These are phyloP conservation scores for Talaromyces verruculosus DNA, from an alignment of 2,329 filamentous ascomycete species.

Conservation along the genomic window DNA sequence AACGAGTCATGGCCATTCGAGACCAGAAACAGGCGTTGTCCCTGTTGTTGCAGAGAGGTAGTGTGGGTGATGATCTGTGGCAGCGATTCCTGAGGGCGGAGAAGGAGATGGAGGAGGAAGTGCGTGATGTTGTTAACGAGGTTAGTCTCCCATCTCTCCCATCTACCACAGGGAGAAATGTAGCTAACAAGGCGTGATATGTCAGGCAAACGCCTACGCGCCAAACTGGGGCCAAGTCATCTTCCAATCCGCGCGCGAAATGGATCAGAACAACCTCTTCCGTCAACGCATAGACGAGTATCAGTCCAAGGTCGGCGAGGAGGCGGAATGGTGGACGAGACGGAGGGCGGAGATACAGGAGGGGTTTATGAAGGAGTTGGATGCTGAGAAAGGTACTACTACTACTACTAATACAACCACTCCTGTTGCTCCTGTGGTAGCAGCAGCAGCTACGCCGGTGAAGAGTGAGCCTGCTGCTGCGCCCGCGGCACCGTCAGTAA, in stretches of 20 bases:
- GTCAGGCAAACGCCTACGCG: conserved; percentile 82
- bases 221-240: conserved; percentile 91
- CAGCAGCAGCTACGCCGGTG: background rate
- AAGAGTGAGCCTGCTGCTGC: background rate
- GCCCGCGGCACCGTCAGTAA: background rate
- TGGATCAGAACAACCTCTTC: conserved; percentile 77
- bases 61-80: conserved; percentile 94
- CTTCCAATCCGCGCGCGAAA: conserved; percentile 97
- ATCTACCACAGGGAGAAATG: too few species aligned
- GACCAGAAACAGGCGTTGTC: conserved; percentile 85
- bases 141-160: conserved; percentile 49
- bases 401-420: conserved; percentile 29
- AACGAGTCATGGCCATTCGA: conserved; percentile 83
- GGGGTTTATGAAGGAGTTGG: conserved; percentile 82
- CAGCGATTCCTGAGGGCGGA: conserved; percentile 88
- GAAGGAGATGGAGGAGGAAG: conserved; percentile 95
- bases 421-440: conserved; percentile 3
- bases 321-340: conserved; percentile 93
- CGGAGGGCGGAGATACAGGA: conserved; percentile 70
- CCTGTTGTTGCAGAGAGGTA: conserved; percentile 79
- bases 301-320: conserved; percentile 66
- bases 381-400: conserved; percentile 28
- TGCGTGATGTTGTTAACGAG: conserved; percentile 91
- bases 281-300: conserved; percentile 74
- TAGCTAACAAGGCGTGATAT: background rate